These are phyloP conservation scores for Microdochium bolleyi DNA, from an alignment of 2,329 filamentous ascomycete genomes.

Conservation along the genomic window DNA sequence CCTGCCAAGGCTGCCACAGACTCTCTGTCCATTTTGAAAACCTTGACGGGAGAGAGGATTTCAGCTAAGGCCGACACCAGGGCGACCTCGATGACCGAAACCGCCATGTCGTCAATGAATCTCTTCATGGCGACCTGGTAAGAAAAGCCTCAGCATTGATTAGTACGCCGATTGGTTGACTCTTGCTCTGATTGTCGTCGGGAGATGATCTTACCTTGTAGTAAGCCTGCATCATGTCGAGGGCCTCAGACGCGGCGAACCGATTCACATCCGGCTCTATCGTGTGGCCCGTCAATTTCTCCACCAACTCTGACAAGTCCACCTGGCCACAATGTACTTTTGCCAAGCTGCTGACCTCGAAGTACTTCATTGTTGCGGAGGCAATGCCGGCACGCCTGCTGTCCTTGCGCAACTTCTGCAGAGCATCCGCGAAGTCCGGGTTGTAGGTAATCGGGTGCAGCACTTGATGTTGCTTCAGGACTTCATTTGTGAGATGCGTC, in stretches of 20 bases:
- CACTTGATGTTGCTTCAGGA: conserved; percentile 36
- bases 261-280: conserved; percentile 14
- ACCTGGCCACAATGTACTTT: conserved; percentile 1
- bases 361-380: neutral
- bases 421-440: conserved; percentile 30
- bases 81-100: conserved; percentile 31
- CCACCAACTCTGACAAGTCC: neutral
- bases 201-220: conserved; percentile 18
- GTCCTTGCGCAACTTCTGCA: conserved; percentile 16
- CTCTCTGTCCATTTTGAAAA: conserved; percentile 25
- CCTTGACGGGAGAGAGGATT: conserved; percentile 29
- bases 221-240: conserved; percentile 25
- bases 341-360: conserved; percentile 3
- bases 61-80: conserved; percentile 23
- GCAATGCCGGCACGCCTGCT: neutral
- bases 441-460: conserved; percentile 48
- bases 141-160: neutral
- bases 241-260: conserved; percentile 19
- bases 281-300: neutral
- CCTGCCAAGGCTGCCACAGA: conserved; percentile 28
- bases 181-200: neutral
- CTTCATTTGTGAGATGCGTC: conserved; percentile 29
- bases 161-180: neutral
- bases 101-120: conserved; percentile 32
- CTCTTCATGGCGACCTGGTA: conserved; percentile 32